Evolutionary conservation across 2,329 filamentous ascomycete species (phyloP).

Genomic region (Stagonosporopsis rhizophila): DNA sequence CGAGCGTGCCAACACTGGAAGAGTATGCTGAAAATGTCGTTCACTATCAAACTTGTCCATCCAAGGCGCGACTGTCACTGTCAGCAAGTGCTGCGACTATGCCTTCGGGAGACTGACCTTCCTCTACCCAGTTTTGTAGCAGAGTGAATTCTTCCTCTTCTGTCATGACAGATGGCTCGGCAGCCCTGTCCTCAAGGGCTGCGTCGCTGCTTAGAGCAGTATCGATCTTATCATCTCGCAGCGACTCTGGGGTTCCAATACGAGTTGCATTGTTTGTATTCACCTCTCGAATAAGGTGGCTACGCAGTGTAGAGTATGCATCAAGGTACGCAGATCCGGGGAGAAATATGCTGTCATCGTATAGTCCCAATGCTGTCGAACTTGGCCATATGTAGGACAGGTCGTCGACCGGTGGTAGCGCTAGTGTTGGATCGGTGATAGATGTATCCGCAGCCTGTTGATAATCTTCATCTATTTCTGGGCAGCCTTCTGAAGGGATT

Average conservation of each 20-base stretch:
- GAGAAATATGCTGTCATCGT: not conserved
- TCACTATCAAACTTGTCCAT: not conserved
- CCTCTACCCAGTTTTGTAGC: not conserved
- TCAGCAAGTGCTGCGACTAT: not conserved
- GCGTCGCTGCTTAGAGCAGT: not conserved
- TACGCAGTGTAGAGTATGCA: not conserved
- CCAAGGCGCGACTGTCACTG: not conserved
- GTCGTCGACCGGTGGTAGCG: not conserved
- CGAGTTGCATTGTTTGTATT: not conserved
- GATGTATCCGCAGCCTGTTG: not conserved
- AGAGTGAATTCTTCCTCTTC: not conserved
- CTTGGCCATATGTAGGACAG: not conserved
- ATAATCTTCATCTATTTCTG: not conserved
- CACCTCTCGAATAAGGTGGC: not conserved
- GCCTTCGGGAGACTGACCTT: not conserved
- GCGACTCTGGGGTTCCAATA: not conserved
- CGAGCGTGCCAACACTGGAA: not conserved
- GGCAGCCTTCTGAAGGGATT: not conserved
- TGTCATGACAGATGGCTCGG: not conserved
- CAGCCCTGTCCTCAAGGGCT: not conserved
- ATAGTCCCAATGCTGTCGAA: not conserved
- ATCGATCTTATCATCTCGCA: not conserved
- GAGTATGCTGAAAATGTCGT: not conserved
- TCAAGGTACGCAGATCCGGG: not conserved
- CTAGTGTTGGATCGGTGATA: not conserved